Conservation (phyloP, 305 asterid species). For the Coffea humblotiana region DNA sequence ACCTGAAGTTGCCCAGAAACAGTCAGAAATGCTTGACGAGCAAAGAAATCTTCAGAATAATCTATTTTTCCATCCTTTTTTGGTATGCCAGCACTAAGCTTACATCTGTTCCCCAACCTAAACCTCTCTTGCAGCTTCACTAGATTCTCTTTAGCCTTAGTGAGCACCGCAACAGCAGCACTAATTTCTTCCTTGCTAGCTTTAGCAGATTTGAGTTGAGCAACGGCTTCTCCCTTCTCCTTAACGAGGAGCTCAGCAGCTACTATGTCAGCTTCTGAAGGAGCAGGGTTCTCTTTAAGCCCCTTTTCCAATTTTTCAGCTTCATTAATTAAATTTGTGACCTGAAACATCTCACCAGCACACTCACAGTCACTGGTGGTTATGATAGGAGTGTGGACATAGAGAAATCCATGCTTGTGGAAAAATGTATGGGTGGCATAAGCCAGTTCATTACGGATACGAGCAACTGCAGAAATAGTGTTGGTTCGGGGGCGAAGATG, state of each 20-base stretch:
- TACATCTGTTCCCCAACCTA: constrained; percentile 60
- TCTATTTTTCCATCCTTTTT: constrained; percentile 84
- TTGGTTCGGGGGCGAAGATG: constrained; percentile 91
- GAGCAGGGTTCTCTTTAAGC: constrained; percentile 65
- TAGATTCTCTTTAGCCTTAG: constrained; percentile 66
- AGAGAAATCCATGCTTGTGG: constrained; percentile 82
- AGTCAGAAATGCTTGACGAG: constrained; percentile 86
- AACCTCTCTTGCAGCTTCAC: constrained; percentile 58
- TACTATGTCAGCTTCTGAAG: constrained; percentile 56
- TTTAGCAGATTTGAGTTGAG: constrained; percentile 66
- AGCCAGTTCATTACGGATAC: constrained; percentile 89
- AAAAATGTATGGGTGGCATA: constrained; percentile 97
- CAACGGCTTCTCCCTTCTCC: constrained; percentile 79
- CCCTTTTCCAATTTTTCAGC: constrained; percentile 84
- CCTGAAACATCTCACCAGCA: constrained; percentile 99
- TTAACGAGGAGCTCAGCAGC: constrained; percentile 62
- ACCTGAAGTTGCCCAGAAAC: constrained; percentile 98
- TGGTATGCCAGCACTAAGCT: constrained; percentile 64
- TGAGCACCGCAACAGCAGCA: constrained; percentile 72
- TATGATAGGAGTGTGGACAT: constrained; percentile 88
- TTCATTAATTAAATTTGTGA: constrained; percentile 65
- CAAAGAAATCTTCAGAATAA: constrained; percentile 78
- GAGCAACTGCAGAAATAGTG: constrained; percentile 78
- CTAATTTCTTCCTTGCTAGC: constrained; percentile 57
- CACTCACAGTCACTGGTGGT: constrained; percentile 99